Percentiles rank a stretch among this genome's conserved stretches.
Evolutionary conservation across 148 eudicot genomes (phyloP).

Genomic region (Silene latifolia): DNA sequence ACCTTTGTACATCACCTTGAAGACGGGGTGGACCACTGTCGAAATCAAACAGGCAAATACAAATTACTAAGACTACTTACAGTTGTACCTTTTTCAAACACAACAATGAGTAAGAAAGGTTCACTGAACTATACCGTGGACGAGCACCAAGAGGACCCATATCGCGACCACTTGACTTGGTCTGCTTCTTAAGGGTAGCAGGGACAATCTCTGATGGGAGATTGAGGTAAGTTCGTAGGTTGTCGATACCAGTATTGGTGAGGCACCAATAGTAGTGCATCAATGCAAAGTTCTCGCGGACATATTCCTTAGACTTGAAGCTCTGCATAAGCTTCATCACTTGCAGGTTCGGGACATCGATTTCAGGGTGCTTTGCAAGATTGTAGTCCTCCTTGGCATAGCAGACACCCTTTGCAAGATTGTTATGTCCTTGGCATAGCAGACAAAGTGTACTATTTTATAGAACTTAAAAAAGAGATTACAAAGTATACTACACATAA

Average conservation of each 20-base stretch:
- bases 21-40: too few species aligned
- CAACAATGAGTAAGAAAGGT: background rate
- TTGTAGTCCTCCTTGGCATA: slow-evolving; percentile 79
- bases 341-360: slow-evolving; percentile 73
- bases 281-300: slow-evolving; percentile 93
- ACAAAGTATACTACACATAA: too few species aligned
- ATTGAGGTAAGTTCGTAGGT: slow-evolving; percentile 86
- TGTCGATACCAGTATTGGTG: slow-evolving; percentile 91
- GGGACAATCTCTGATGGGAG: slow-evolving; percentile 94
- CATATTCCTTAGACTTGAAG: slow-evolving; percentile 81
- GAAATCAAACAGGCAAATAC: too few species aligned
- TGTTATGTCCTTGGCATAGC: too few species aligned
- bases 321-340: slow-evolving; percentile 90
- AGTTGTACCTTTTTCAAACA: too few species aligned
- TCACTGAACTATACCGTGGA: slow-evolving; percentile 49
- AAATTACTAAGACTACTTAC: too few species aligned
- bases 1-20: too few species aligned
- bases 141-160: slow-evolving; percentile 81
- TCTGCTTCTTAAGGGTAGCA: slow-evolving; percentile 78
- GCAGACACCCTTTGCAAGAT: slow-evolving; percentile 91
- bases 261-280: slow-evolving; percentile 97
- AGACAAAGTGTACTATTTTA: too few species aligned
- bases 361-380: slow-evolving; percentile 76
- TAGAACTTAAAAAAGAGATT: too few species aligned
- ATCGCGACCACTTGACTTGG: slow-evolving; percentile 71